Conservation (phyloP, 495 filamentous ascomycete genomes). For the Neurospora cerealis region DNA sequence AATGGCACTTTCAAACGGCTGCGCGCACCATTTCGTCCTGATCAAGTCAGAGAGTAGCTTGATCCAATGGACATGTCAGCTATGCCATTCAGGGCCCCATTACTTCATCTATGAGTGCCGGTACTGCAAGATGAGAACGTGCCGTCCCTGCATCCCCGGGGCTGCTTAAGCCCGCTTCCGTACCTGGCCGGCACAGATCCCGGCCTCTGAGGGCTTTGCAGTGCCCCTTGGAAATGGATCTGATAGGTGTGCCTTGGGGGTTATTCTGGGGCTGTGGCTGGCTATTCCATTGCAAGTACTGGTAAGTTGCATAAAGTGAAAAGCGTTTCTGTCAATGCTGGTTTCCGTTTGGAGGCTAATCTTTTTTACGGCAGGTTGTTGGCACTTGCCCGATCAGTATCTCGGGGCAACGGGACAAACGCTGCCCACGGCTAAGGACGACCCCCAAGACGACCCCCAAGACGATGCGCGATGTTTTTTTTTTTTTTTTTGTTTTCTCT, state of each 20-base stretch:
- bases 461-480: background rate
- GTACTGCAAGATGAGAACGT: conserved; percentile 69
- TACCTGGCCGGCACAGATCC: background rate
- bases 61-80: conserved; percentile 66
- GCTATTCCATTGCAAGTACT: conserved; percentile 1
- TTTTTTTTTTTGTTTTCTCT: background rate
- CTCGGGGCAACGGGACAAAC: background rate
- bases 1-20: conserved; percentile 56
- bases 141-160: conserved; percentile 53
- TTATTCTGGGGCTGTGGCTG: background rate
- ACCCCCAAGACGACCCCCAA: background rate
- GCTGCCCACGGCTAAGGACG: background rate
- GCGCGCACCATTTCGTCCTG: conserved; percentile 62
- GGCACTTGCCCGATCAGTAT: background rate
- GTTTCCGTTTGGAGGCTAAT: background rate
- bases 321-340: background rate
- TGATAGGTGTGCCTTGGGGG: background rate
- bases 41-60: conserved; percentile 68
- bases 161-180: conserved; percentile 20
- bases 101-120: conserved; percentile 76
- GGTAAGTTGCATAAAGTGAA: conserved; percentile 12
- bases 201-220: background rate
- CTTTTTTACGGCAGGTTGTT: background rate
- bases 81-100: conserved; percentile 69
- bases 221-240: background rate